phyloP scores from a whole-genome alignment of 352 stramenopile species.

The Pythium rishiriense region DNA sequence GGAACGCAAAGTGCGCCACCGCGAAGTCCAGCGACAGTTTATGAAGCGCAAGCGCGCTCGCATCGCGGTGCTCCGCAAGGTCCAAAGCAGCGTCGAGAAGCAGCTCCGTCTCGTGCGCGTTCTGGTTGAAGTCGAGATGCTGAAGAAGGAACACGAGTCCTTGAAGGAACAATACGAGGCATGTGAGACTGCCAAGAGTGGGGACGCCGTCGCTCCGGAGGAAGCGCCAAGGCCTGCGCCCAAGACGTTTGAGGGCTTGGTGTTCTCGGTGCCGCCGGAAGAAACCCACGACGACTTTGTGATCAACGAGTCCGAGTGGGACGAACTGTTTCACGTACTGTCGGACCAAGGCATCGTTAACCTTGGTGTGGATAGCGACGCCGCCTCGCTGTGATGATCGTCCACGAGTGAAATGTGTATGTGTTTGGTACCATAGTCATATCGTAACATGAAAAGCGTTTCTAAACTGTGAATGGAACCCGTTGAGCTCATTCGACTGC shows the following conservation, averaged over 20 bases:
- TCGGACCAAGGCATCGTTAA: constrained; percentile 1
- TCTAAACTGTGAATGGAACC: too few relatives aligned
- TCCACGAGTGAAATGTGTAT: neutral
- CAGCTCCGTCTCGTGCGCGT: constrained; percentile 12
- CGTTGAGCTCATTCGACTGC: too few relatives aligned
- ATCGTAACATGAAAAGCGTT: neutral
- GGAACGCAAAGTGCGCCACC: constrained; percentile 26
- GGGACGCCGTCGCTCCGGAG: too few relatives aligned
- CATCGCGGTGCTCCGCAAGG: constrained; percentile 23
- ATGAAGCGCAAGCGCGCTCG: constrained; percentile 28
- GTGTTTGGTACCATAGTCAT: neutral
- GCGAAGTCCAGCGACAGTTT: constrained; percentile 30
- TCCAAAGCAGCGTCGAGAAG: constrained; percentile 14
- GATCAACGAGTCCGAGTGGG: constrained; percentile 18
- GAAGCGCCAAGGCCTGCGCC: neutral
- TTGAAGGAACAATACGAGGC: constrained; percentile 10
- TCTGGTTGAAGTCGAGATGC: constrained; percentile 16
- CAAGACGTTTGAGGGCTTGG: constrained; percentile 10
- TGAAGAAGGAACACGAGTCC: constrained; percentile 14
- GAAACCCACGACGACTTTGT: constrained; percentile 1
- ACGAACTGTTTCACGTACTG: constrained; percentile 19
- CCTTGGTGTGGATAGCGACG: constrained; percentile 11
- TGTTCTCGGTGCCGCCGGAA: constrained; percentile 14
- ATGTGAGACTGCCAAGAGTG: neutral
- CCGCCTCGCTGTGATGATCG: constrained; percentile 6